Evolutionary conservation across 495 filamentous ascomycete genomes (phyloP).

Genomic region (Penicillium goetzii): DNA sequence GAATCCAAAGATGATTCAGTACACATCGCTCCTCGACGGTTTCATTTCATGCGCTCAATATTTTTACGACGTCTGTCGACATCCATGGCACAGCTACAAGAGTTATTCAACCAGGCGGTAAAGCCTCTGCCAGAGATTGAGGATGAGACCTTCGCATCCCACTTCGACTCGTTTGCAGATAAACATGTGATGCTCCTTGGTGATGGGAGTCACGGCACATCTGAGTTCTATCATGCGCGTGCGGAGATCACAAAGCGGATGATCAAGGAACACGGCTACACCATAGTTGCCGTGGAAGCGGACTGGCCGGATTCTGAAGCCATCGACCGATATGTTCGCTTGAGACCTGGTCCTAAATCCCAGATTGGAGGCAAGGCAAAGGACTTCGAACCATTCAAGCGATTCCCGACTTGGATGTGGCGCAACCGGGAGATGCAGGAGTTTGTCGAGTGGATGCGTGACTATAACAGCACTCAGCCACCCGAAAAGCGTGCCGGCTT

Average conservation of each 20-base stretch:
- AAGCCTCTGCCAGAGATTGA: conserved; percentile 45
- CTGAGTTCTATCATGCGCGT: conserved; percentile 60
- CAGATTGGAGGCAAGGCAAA: conserved; percentile 34
- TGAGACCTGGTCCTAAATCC: conserved; percentile 44
- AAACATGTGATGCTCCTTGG: conserved; percentile 57
- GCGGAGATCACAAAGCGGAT: conserved; percentile 59
- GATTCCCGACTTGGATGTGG: conserved; percentile 69
- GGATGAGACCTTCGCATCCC: conserved; percentile 39
- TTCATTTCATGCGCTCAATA: background rate
- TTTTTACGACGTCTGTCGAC: conserved; percentile 11
- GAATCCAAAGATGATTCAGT: background rate
- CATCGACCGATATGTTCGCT: conserved; percentile 60
- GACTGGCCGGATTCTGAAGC: conserved; percentile 64
- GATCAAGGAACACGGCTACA: conserved; percentile 57
- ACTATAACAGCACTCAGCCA: conserved; percentile 43
- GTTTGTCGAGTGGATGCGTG: conserved; percentile 61
- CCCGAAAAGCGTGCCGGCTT: conserved; percentile 48
- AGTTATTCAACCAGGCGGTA: conserved; percentile 42
- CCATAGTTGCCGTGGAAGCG: conserved; percentile 59
- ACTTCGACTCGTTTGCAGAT: conserved; percentile 50
- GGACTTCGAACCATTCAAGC: conserved; percentile 49
- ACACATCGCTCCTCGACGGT: background rate
- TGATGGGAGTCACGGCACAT: conserved; percentile 62
- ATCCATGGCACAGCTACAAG: conserved; percentile 38
- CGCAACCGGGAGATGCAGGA: conserved; percentile 58